Percentiles rank a stretch among this genome's conserved stretches.
Evolutionary conservation across 2,329 filamentous ascomycete species (phyloP).

Genomic region (Capronia epimyces): DNA sequence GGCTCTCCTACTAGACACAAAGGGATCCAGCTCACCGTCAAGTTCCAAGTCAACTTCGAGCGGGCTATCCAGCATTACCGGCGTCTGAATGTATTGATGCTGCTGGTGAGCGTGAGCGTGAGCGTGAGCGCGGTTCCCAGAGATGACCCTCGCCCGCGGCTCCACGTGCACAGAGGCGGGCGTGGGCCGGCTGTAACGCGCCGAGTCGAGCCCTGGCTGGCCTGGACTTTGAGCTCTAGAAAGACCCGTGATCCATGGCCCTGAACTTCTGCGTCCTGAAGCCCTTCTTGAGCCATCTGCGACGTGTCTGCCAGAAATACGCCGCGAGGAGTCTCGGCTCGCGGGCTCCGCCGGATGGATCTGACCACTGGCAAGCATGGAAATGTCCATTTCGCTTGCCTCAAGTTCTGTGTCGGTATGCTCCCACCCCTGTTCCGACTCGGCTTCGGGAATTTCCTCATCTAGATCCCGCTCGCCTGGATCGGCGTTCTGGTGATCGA

Average conservation of each 20-base stretch:
- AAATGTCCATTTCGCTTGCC: constrained; percentile 25
- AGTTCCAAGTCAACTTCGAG: constrained; percentile 8
- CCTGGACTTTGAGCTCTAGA: constrained; percentile 1
- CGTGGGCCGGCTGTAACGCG: constrained; percentile 5
- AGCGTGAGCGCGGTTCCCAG: constrained; percentile 7
- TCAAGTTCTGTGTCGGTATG: constrained; percentile 65
- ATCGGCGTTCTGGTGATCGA: constrained; percentile 27
- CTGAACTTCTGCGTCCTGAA: constrained; percentile 8
- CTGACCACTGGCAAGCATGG: constrained; percentile 18
- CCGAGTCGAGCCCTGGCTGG: background rate
- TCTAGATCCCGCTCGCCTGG: constrained; percentile 61
- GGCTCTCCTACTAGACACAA: background rate
- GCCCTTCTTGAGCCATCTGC: background rate
- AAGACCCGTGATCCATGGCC: constrained; percentile 18
- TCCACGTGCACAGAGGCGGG: constrained; percentile 2
- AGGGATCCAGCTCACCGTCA: background rate
- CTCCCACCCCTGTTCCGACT: constrained; percentile 60
- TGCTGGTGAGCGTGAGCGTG: background rate
- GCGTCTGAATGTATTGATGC: constrained; percentile 9
- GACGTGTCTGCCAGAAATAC: background rate
- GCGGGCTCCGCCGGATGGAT: background rate
- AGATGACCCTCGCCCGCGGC: background rate
- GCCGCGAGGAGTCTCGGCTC: constrained; percentile 3
- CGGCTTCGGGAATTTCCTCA: constrained; percentile 60
- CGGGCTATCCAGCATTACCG: constrained; percentile 15